Evolutionary conservation across 2,329 filamentous ascomycete genomes (phyloP), one percentile per base, ranked within the genome.

Genomic region (Fusarium albidum): DNA sequence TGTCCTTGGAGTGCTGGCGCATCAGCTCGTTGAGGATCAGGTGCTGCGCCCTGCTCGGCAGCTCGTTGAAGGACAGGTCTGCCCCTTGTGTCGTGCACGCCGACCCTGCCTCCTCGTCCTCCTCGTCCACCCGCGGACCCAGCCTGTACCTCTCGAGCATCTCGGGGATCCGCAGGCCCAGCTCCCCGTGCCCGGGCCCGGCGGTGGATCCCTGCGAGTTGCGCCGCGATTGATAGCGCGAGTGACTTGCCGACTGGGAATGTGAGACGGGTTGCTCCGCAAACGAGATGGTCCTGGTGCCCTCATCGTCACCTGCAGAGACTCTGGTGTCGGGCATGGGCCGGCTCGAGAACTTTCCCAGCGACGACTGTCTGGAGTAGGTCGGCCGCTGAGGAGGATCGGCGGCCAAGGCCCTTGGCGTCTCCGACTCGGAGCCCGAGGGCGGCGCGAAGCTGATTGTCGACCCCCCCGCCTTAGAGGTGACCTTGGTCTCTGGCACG

Each of bases 11-110:
- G 56, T 91, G 78, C 52, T 81, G 79, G 4, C 82, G 79, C 77
- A 96, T 92, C 60, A 96, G 76, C 71, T 96, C 91, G 69, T 96
- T 96, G 13, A 96, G 75, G 25, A 96, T 93, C 29, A 96, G 75
- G 71, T 96, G 91, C 70, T 96, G 92, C 3, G 91, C 91, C 13
- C 91, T 85, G 65, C 89, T 91, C 0, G 92, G 91, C 5, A 96
- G 77, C 67, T 96, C 91, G 65, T 96, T 96, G 77, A 96, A 96
- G 3, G 87, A 91, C 3, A 96, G 77, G 1, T 91, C 83, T 4
- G 91, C 73, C 3, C 84, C 80, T 45, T 87, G 85, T 17, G 83
- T 83, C 4, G 83, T 82, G 66, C 82, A 83, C 13, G 75, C 71
- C 4, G 79, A 80, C 6, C 61, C 67, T 33, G 60, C 61, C 12